These are phyloP conservation scores for Neofusicoccum parvum DNA, from an alignment of 2,329 filamentous ascomycete genomes.

Conservation along the genomic window DNA sequence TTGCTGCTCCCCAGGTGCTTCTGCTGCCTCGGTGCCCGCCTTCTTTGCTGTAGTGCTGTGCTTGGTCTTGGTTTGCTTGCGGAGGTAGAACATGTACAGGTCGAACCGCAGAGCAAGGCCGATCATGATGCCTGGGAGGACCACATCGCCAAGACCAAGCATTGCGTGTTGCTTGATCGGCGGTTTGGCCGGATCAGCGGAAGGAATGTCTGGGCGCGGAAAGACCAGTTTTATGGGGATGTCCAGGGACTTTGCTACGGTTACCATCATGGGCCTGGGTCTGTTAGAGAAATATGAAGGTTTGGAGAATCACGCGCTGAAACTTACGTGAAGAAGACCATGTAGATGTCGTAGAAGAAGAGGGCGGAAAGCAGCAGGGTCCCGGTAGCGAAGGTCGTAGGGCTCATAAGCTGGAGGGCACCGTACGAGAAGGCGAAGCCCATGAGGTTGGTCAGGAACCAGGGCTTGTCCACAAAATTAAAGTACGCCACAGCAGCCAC, in stretches of 20 bases:
- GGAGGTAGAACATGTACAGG: constrained; percentile 78
- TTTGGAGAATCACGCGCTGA: constrained; percentile 24
- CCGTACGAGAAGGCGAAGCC: constrained; percentile 86
- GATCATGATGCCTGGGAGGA: constrained; percentile 89
- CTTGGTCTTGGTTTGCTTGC: constrained; percentile 54
- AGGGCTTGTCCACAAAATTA: constrained; percentile 60
- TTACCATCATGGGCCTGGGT: constrained; percentile 72
- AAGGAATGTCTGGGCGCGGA: constrained; percentile 60
- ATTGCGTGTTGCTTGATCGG: constrained; percentile 59
- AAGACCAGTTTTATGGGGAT: constrained; percentile 93
- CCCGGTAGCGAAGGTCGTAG: constrained; percentile 83
- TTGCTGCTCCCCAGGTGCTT: neutral
- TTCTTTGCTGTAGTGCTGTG: constrained; percentile 15
- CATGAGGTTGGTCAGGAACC: constrained; percentile 81
- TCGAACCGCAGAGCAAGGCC: constrained; percentile 89
- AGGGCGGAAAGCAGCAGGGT: constrained; percentile 75
- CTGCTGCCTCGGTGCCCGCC: constrained; percentile 10
- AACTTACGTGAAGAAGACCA: constrained; percentile 79
- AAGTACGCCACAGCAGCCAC: constrained; percentile 65
- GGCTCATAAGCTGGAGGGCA: constrained; percentile 80
- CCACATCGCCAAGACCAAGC: constrained; percentile 91
- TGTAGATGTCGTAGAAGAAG: constrained; percentile 94
- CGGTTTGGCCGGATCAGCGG: constrained; percentile 43
- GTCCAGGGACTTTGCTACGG: constrained; percentile 84
- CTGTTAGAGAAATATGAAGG: constrained; percentile 5